Evolutionary conservation across 2,329 filamentous ascomycete species (phyloP), one percentile per base, ranked within the genome.

Genomic region (Fusarium solani-melongenae): DNA sequence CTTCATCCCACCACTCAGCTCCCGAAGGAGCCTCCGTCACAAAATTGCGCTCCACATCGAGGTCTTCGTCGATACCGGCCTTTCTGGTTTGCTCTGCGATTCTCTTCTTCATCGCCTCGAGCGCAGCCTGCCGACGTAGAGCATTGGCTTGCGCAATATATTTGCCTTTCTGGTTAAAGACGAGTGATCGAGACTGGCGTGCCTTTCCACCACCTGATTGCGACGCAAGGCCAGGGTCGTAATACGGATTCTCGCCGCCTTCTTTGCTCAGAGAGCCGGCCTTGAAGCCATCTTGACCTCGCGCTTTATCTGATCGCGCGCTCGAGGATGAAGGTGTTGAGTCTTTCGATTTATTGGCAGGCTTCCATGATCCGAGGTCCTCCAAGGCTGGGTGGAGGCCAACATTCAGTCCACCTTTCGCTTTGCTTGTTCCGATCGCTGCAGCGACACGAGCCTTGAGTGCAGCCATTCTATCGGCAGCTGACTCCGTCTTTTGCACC

Each of bases 1-100:
- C 94, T 84, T 98, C 95, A 77, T 99, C 96, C 94, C 96, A 98
- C 96, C 96, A 99, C 82, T 99, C 96, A 46, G 98, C 89, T 9
- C 92, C 92, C 5, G 96, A 96, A 11, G 96, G 96, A 34, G 89
- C 88, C 71, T 96, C 92, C 7, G 98, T 90, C 5, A 96, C 84
- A 80, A 96, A 98, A 34, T 94, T 93, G 82, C 96, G 97, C 82
- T 99, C 96, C 57, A 93, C 91, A 70, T 97, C 92, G 33, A 94
- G 84, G 75, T 96, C 96, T 81, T 98, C 96, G 78, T 98, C 96
- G 71, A 98, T 94, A 55, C 95, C 95, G n/a, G 93, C 94, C 81
- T 95, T 96, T 67, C 95, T 90, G 12, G 95, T 93, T 76, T 94
- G 92, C 75, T 93, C 93, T 2, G 96, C 96, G 75, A 99, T 97